These are phyloP conservation scores for Aspergillus udagawae DNA, from an alignment of 2,329 filamentous ascomycete genomes.

Conservation along the genomic window DNA sequence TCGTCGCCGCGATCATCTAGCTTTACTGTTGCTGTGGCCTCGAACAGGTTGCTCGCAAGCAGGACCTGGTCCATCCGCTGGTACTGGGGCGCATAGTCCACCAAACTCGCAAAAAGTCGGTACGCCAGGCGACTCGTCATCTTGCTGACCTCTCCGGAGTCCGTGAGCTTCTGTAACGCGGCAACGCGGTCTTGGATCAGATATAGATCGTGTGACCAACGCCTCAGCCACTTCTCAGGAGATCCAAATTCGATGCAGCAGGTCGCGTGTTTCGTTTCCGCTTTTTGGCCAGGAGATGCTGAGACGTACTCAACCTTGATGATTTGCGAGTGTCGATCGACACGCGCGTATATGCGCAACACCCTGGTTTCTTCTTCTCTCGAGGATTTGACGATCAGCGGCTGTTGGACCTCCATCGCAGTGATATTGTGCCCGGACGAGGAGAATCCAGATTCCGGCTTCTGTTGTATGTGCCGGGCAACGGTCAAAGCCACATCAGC, in stretches of 20 bases:
- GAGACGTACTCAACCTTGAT: too few relatives aligned
- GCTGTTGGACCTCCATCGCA: conserved; percentile 31
- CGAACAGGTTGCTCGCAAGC: conserved; percentile 52
- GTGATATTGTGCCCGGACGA: conserved; percentile 27
- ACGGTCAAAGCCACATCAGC: conserved; percentile 36
- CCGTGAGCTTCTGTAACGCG: conserved; percentile 58
- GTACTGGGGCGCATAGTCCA: conserved; percentile 55
- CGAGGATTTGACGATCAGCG: conserved; percentile 53
- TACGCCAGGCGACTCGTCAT: conserved; percentile 58
- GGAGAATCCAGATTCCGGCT: conserved; percentile 24
- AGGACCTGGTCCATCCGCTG: conserved; percentile 57
- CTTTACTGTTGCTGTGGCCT: conserved; percentile 52
- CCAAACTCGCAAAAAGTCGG: conserved; percentile 62
- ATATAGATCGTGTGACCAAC: conserved; percentile 39
- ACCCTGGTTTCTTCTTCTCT: too few relatives aligned
- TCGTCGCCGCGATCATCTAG: conserved; percentile 51
- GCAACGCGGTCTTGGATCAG: conserved; percentile 57
- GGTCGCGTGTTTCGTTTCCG: conserved; percentile 29
- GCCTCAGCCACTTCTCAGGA: conserved; percentile 23
- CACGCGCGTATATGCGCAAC: conserved; percentile 3
- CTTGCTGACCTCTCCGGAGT: conserved; percentile 54
- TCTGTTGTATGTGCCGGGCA: conserved; percentile 32
- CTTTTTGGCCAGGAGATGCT: conserved; percentile 26
- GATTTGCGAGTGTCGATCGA: conserved; percentile 30
- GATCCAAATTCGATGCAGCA: conserved; percentile 35